Percentiles rank a stretch among this genome's conserved stretches.
Conservation (phyloP, 1,284 basidiomycete species). For the Rhodotorula sp. region DNA sequence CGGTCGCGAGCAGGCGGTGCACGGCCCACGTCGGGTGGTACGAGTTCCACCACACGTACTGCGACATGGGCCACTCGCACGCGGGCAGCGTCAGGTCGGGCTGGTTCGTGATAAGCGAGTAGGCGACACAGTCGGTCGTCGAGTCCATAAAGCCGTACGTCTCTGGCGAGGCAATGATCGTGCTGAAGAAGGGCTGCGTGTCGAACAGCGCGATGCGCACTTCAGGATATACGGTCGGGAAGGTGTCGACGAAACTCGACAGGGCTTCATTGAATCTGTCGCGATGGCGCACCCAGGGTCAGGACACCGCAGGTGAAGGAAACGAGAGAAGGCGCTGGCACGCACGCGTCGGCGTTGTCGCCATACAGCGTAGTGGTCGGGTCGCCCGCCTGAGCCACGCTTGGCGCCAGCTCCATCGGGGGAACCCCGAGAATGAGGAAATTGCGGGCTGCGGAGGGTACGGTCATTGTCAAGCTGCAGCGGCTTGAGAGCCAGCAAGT, state of each 20-base stretch:
- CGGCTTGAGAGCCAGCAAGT: no score
- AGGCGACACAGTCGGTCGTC: constrained; percentile 7
- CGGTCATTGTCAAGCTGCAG: no score
- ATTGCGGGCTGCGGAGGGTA: constrained; percentile 6
- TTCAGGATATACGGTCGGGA: constrained; percentile 2
- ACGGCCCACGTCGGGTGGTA: constrained; percentile 30
- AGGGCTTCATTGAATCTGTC: constrained; percentile 15
- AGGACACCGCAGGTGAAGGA: neutral
- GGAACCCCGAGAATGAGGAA: constrained; percentile 28
- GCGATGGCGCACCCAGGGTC: neutral
- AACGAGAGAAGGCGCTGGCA: neutral
- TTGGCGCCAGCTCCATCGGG: constrained; percentile 12
- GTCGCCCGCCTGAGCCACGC: neutral
- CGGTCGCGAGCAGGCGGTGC: constrained; percentile 14
- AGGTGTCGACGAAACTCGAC: neutral
- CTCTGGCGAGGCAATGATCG: constrained; percentile 13
- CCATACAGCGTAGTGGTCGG: neutral
- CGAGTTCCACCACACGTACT: constrained; percentile 23
- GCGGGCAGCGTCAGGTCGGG: neutral
- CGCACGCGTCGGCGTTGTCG: constrained; percentile 4
- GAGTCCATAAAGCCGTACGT: constrained; percentile 23
- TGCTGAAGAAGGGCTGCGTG: constrained; percentile 18
- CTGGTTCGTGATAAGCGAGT: neutral
- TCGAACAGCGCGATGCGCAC: constrained; percentile 13
- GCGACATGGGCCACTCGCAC: constrained; percentile 11